Evolutionary conservation across 495 filamentous ascomycete species (phyloP).

Genomic region (Penicillium soppii): DNA sequence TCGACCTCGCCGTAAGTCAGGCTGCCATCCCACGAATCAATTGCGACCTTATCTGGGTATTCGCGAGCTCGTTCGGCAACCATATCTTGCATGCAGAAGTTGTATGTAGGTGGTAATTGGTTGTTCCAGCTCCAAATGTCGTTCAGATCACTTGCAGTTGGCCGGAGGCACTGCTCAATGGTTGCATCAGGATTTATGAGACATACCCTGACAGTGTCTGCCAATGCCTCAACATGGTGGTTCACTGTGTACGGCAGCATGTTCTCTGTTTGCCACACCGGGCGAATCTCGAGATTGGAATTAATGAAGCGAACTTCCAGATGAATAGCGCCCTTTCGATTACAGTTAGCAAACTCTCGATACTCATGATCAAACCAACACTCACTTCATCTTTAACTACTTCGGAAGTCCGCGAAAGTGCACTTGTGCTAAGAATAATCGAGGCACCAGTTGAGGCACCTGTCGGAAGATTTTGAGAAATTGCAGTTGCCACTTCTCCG

Average conservation of each 20-base stretch:
- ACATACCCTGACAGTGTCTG: conserved; percentile 30
- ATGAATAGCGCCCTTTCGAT: conserved; percentile 21
- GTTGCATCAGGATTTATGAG: conserved; percentile 18
- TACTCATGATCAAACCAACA: neutral
- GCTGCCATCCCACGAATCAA: conserved; percentile 48
- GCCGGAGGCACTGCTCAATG: conserved; percentile 26
- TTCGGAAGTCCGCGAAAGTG: conserved; percentile 17
- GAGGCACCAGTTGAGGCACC: conserved; percentile 1
- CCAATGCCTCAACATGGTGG: conserved; percentile 28
- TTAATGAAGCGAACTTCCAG: conserved; percentile 27
- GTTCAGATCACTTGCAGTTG: conserved; percentile 27
- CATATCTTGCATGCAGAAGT: conserved; percentile 47
- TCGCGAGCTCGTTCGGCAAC: conserved; percentile 35
- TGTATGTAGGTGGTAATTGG: conserved; percentile 26
- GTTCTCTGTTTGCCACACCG: conserved; percentile 27
- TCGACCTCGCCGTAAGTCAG: conserved; percentile 48
- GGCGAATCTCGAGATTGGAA: conserved; percentile 23
- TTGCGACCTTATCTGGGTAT: conserved; percentile 35
- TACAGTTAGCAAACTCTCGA: neutral
- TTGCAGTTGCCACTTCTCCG: conserved; percentile 15
- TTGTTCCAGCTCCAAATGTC: conserved; percentile 38
- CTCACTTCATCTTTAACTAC: conserved; percentile 27
- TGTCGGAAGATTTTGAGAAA: conserved; percentile 21
- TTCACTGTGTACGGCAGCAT: conserved; percentile 35
- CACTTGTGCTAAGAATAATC: conserved; percentile 33